A percentile compares a stretch with the other conserved stretches of the same genome.
Evolutionary conservation across 1,284 basidiomycete genomes (phyloP).

Genomic region (Marasmius sp.): DNA sequence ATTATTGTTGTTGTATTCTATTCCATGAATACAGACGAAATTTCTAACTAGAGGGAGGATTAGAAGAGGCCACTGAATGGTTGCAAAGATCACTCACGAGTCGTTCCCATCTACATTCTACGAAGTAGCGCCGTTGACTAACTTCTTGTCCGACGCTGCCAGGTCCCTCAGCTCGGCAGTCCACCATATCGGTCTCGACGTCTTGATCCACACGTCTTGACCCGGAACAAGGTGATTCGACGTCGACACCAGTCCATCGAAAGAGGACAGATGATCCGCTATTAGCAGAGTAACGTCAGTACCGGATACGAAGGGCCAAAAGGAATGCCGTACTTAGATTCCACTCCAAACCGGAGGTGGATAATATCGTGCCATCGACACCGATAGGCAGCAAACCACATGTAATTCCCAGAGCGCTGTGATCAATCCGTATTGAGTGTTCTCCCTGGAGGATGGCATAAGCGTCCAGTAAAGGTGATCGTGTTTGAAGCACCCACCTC

Average conservation of each 20-base stretch:
- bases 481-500: slow-evolving; percentile 45
- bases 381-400: slow-evolving; percentile 94
- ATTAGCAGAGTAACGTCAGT: not conserved
- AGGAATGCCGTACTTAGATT: slow-evolving; percentile 65
- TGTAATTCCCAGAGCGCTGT: slow-evolving; percentile 76
- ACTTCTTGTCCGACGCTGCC: not conserved
- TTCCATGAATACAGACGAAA: too few relatives aligned
- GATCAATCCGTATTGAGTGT: slow-evolving; percentile 77
- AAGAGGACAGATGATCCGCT: slow-evolving; percentile 68
- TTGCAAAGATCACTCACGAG: too few relatives aligned
- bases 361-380: slow-evolving; percentile 69
- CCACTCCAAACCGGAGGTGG: slow-evolving; percentile 88
- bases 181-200: slow-evolving; percentile 88
- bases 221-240: slow-evolving; percentile 84
- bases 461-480: not conserved
- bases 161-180: slow-evolving; percentile 59
- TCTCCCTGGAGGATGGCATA: slow-evolving; percentile 58
- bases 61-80: too few relatives aligned
- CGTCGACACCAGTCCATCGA: slow-evolving; percentile 84
- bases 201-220: slow-evolving; percentile 70
- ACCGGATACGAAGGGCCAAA: not conserved
- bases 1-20: too few relatives aligned
- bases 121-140: too few relatives aligned
- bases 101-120: too few relatives aligned
- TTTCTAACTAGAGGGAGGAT: too few relatives aligned